Percentiles rank a stretch among this genome's conserved stretches.
phyloP scores from a whole-genome alignment of 1,139 yeast genomes.

The Kurtzmaniella quercitrusa region DNA sequence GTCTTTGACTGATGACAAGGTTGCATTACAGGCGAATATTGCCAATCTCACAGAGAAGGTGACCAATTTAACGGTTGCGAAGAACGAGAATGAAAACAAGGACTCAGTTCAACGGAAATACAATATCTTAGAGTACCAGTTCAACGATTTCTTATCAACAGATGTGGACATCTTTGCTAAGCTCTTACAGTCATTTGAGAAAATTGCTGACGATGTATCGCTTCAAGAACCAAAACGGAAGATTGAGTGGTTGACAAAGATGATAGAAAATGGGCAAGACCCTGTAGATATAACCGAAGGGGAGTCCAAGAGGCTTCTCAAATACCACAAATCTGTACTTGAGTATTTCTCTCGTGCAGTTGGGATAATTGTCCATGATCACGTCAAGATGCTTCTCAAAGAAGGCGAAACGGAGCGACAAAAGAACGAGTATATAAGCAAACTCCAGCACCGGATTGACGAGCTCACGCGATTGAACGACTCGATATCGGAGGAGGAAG shows the following conservation, averaged over 20 bases:
- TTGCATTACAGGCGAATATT: slow-evolving; percentile 27
- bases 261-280: slow-evolving; percentile 12
- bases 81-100: slow-evolving; percentile 14
- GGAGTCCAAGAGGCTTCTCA: slow-evolving; percentile 3
- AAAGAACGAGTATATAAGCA: slow-evolving; percentile 20
- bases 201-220: slow-evolving; percentile 56
- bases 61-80: slow-evolving; percentile 17
- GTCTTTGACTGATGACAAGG: slow-evolving; percentile 33
- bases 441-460: slow-evolving; percentile 28
- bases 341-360: slow-evolving; percentile 58
- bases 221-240: slow-evolving; percentile 53
- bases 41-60: slow-evolving; percentile 29
- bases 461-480: slow-evolving; percentile 26
- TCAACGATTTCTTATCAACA: slow-evolving; percentile 32
- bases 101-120: slow-evolving; percentile 13
- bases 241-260: slow-evolving; percentile 33
- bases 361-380: slow-evolving; percentile 54
- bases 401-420: slow-evolving; percentile 23
- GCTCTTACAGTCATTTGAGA: slow-evolving; percentile 44
- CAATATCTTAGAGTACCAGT: slow-evolving; percentile 30
- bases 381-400: slow-evolving; percentile 40
- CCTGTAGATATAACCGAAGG: not conserved
- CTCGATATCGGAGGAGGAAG: slow-evolving; percentile 8
- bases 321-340: slow-evolving; percentile 51
- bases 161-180: slow-evolving; percentile 39